phyloP scores from a whole-genome alignment of 371 early-diverging fungal genomes.

The Aphelidium insulamus region DNA sequence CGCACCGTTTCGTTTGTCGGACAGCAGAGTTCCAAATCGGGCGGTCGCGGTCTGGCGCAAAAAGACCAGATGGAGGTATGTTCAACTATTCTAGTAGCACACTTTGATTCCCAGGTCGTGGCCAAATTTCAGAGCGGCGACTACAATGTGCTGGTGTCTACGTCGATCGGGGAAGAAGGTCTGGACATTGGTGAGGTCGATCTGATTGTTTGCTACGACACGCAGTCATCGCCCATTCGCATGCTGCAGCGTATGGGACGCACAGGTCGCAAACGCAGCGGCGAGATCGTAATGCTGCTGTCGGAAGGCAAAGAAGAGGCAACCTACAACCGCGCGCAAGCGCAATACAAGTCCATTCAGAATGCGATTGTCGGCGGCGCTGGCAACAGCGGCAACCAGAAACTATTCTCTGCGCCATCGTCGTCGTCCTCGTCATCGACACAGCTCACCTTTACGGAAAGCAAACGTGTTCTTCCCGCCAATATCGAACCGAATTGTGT shows the following conservation, averaged over 20 bases:
- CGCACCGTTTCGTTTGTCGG: constrained; percentile 59
- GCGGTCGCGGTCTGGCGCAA: constrained; percentile 47
- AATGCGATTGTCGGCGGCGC: too few relatives aligned
- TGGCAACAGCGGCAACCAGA: too few relatives aligned
- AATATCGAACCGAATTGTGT: too few relatives aligned
- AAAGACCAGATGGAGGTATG: constrained; percentile 54
- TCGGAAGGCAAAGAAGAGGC: constrained; percentile 59
- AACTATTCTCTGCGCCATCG: too few relatives aligned
- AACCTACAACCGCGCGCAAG: constrained; percentile 17
- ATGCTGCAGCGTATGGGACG: constrained; percentile 86
- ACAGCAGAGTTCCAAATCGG: constrained; percentile 33
- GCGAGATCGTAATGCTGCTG: constrained; percentile 52
- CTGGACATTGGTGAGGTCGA: constrained; percentile 93
- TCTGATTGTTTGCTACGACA: constrained; percentile 75
- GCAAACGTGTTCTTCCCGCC: too few relatives aligned
- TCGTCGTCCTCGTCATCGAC: too few relatives aligned
- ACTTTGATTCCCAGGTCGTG: constrained; percentile 14
- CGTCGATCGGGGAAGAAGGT: constrained; percentile 90
- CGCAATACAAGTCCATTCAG: constrained; percentile 18
- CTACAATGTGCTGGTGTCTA: constrained; percentile 67
- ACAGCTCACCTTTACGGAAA: too few relatives aligned
- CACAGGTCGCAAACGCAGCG: constrained; percentile 75
- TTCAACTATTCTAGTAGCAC: background rate
- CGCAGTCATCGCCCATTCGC: constrained; percentile 55
- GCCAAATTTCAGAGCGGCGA: constrained; percentile 39